These are phyloP conservation scores for Paraurostyla sp. DNA, from an alignment of 73 alveolate species.

Conservation along the genomic window DNA sequence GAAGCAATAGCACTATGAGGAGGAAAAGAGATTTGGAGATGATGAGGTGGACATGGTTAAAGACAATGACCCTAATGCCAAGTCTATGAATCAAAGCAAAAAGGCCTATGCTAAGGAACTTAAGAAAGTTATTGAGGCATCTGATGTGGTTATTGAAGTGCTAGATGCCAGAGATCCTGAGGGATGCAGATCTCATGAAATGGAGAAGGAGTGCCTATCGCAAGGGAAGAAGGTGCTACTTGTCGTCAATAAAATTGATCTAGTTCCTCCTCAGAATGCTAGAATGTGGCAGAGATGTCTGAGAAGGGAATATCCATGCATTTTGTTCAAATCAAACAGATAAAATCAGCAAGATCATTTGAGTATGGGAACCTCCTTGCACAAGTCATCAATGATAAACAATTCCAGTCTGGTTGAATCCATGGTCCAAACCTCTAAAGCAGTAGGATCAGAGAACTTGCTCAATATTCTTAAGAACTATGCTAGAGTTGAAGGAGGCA, in stretches of 20 bases:
- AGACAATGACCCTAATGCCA: conserved; percentile 63
- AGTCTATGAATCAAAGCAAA: conserved; percentile 64
- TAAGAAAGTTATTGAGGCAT: conserved; percentile 91
- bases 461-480: conserved; percentile 95
- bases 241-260: conserved; percentile 96
- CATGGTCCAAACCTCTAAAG: conserved; percentile 87
- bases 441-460: conserved; percentile 97
- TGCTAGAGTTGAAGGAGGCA: conserved; percentile 90
- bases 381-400: conserved; percentile 85
- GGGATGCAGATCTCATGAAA: conserved; percentile 92
- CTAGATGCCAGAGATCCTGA: conserved; percentile 99
- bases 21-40: conserved; percentile 5
- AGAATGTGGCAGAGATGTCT: conserved; percentile 92
- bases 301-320: conserved; percentile 91
- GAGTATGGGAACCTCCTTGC: conserved; percentile 86
- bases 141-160: conserved; percentile 97
- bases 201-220: conserved; percentile 88
- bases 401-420: conserved; percentile 88
- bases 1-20: conserved; percentile 20
- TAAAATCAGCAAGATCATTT: conserved; percentile 87
- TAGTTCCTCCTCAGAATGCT: conserved; percentile 97
- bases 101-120: conserved; percentile 91
- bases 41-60: conserved; percentile 36
- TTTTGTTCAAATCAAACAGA: conserved; percentile 93
- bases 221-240: conserved; percentile 91